These are phyloP conservation scores for Boechera stricta DNA, from an alignment of 345 rosid species.

Conservation along the genomic window DNA sequence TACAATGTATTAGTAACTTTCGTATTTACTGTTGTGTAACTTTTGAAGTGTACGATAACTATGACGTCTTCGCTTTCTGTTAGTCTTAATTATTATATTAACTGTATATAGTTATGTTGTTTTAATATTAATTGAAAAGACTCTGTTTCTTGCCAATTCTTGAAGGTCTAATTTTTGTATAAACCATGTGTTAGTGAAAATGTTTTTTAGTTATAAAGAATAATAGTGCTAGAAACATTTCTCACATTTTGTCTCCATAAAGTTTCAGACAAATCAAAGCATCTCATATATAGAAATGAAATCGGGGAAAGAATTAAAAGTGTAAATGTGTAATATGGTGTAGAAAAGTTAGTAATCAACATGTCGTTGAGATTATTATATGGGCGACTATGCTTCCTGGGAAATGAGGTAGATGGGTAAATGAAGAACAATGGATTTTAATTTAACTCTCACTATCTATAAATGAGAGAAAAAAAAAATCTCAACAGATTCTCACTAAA, in stretches of 20 bases:
- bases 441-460: neutral
- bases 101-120: neutral
- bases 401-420: neutral
- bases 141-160: conserved; percentile 15
- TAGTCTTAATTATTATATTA: neutral
- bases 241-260: neutral
- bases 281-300: neutral
- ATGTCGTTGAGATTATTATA: neutral
- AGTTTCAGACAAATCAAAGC: neutral
- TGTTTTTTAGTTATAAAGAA: neutral
- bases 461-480: neutral
- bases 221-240: neutral
- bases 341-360: neutral
- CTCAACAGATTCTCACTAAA: neutral
- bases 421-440: neutral
- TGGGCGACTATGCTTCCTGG: neutral
- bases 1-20: neutral
- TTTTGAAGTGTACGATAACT: neutral
- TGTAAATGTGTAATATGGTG: neutral
- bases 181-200: neutral
- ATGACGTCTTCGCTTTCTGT: neutral
- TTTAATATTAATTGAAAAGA: neutral
- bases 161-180: neutral
- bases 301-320: neutral
- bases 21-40: neutral